Conservation (phyloP, 2,329 filamentous ascomycete genomes). For the Pseudogymnoascus sp. region DNA sequence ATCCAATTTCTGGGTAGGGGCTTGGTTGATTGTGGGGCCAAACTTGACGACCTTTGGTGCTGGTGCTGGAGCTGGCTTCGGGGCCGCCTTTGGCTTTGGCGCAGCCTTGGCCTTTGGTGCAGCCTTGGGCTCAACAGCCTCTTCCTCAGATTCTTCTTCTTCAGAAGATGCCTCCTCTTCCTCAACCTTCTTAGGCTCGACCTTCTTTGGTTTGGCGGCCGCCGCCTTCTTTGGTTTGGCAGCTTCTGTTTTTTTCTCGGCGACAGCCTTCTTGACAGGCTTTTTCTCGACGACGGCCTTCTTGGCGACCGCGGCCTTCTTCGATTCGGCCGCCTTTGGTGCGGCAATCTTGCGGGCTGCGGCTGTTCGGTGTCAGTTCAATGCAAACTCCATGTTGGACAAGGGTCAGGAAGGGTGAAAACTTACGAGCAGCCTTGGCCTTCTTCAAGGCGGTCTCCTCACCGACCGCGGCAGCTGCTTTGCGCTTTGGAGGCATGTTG, state of each 20-base stretch:
- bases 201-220: conserved; percentile 13
- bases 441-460: not conserved
- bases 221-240: conserved; percentile 15
- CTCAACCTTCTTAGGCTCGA: conserved; percentile 12
- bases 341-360: not conserved
- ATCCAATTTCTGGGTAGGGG: conserved; percentile 56
- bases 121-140: conserved; percentile 3
- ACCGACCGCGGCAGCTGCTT: not conserved
- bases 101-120: conserved; percentile 10
- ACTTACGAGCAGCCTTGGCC: not conserved
- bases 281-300: conserved; percentile 16
- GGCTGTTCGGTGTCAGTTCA: not conserved
- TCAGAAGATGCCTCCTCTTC: conserved; percentile 1
- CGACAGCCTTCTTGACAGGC: conserved; percentile 20
- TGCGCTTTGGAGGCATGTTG: conserved; percentile 6
- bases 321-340: conserved; percentile 15
- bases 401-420: not conserved
- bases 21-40: conserved; percentile 49
- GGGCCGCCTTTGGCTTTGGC: conserved; percentile 13
- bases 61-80: conserved; percentile 21
- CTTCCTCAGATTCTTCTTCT: not conserved
- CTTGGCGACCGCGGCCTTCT: conserved; percentile 17
- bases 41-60: conserved; percentile 24
- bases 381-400: not conserved
- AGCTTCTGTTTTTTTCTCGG: conserved; percentile 19